Evolutionary conservation across 768 basidiomycete species (phyloP), one percentile per base, ranked within the genome.

Genomic region (Cystofilobasidium capitatum): DNA sequence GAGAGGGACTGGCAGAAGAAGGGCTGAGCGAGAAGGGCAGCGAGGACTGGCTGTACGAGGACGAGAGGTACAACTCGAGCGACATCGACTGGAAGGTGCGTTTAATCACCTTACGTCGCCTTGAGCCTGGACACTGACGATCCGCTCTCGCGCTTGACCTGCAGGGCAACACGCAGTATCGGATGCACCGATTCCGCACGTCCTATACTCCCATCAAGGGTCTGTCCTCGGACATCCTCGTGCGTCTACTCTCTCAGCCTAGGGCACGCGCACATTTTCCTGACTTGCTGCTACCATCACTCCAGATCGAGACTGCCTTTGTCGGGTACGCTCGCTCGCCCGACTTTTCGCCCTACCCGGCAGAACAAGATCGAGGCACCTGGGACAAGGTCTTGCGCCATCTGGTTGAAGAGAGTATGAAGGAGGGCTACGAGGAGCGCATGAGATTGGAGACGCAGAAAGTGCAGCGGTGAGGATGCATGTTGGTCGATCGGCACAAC

Each of bases 111-210:
- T 39, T 37, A 1, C 31, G 26, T 49, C n/a, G 44, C 1, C 47
- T 16, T 20, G 0, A 20, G 20, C 10, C 17, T 1, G 20, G 36
- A 14, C 24, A 13, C 1, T 62, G 49, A 64, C 36, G 13, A 3
- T 3, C 14, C 26, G 7, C 26, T n/a, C 2, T 49, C 22, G 10
- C 33, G 6, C 26, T 4, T 17, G 12, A 20, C 26, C 36, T n/a
- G 17, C 39, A 69, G 67, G 42, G 58, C n/a, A 40, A 40, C 35
- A 26, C 42, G 16, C 42, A 49, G 12, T 69, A 69, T 39, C 33
- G 68, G 14, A 69, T 69, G 68, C 68, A 69, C 29, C 55, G 68
- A 4, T 69, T 69, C 49, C 62, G 63, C 16, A 64, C 68, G 17
- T 49, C 42, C 12, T 31, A 64, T 24, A 69, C 68, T 0, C 68